phyloP scores from a whole-genome alignment of 352 stramenopile species.

The Globisporangium iwayamae region DNA sequence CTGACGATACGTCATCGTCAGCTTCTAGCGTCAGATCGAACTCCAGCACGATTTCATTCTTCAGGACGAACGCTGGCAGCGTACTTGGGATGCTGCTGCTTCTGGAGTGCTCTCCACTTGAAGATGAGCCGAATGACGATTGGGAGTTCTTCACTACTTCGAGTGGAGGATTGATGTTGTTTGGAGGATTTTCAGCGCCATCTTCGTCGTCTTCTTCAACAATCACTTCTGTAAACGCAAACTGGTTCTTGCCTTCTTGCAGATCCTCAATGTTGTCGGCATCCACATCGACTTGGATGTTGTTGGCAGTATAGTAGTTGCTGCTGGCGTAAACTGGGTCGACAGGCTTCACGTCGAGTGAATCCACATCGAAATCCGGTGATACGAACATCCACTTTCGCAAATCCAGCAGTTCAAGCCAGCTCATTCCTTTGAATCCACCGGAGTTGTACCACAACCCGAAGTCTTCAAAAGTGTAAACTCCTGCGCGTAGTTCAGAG shows the following conservation, averaged over 20 bases:
- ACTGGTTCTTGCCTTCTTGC: slow-evolving; percentile 35
- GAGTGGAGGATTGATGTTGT: slow-evolving; percentile 11
- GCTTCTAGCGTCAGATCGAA: slow-evolving; percentile 77
- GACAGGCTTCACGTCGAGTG: slow-evolving; percentile 63
- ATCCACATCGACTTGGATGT: slow-evolving; percentile 78
- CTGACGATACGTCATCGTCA: slow-evolving; percentile 54
- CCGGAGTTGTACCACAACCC: slow-evolving; percentile 83
- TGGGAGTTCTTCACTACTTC: slow-evolving; percentile 16
- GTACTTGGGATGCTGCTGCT: slow-evolving; percentile 54
- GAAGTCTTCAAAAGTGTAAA: slow-evolving; percentile 85
- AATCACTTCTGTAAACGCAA: slow-evolving; percentile 63
- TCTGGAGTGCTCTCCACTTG: slow-evolving; percentile 44
- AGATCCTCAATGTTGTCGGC: slow-evolving; percentile 30
- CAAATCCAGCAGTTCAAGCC: slow-evolving; percentile 82
- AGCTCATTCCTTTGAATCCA: slow-evolving; percentile 76
- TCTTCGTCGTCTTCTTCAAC: slow-evolving; percentile 71
- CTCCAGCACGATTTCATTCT: slow-evolving; percentile 81
- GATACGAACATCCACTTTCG: slow-evolving; percentile 84
- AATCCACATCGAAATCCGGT: slow-evolving; percentile 56
- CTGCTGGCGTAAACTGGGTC: slow-evolving; percentile 69
- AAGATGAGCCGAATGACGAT: slow-evolving; percentile 56
- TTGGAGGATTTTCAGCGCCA: slow-evolving; percentile 16
- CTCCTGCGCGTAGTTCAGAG: slow-evolving; percentile 45
- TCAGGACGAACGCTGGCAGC: slow-evolving; percentile 66
- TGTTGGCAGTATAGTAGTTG: slow-evolving; percentile 85